A percentile compares a stretch with the other conserved stretches of the same genome.
Conservation (phyloP, 163 green algal genomes). For the Coccomyxa subellipsoidea region DNA sequence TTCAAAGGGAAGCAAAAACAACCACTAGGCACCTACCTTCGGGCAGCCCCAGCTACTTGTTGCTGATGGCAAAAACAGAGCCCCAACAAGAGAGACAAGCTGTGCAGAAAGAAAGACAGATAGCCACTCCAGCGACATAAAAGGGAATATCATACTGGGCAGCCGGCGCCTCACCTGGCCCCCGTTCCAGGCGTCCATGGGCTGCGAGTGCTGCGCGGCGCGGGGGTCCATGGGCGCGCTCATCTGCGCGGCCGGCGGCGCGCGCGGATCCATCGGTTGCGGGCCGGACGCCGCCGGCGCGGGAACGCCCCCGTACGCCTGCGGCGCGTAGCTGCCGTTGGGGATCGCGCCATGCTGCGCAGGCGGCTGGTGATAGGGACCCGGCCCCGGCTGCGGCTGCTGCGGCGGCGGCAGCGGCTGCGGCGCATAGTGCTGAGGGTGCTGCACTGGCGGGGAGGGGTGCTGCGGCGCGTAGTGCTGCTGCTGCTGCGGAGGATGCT, state of each 20-base stretch:
- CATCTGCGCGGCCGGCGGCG: not conserved
- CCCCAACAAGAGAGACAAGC: no score
- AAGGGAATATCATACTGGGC: no score
- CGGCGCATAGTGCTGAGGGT: not conserved
- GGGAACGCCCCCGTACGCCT: not conserved
- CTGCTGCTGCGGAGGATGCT: not conserved
- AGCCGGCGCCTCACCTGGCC: no score
- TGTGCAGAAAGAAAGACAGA: no score
- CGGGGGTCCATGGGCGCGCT: not conserved
- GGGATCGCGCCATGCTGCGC: constrained; percentile 17
- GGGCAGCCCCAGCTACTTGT: no score
- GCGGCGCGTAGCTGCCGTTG: constrained; percentile 1
- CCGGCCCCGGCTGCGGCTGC: constrained; percentile 21
- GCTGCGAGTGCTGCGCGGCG: not conserved
- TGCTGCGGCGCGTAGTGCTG: not conserved
- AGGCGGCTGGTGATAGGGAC: constrained; percentile 9
- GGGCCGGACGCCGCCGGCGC: not conserved
- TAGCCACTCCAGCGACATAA: no score
- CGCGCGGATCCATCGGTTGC: not conserved
- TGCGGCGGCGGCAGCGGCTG: not conserved
- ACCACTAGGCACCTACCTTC: no score
- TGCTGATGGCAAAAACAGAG: no score
- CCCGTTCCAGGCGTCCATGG: not conserved
- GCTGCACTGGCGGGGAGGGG: not conserved
- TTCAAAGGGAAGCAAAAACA: no score